Evolutionary conservation across 2,329 filamentous ascomycete species (phyloP).

Genomic region (Fusarium annulatum): DNA sequence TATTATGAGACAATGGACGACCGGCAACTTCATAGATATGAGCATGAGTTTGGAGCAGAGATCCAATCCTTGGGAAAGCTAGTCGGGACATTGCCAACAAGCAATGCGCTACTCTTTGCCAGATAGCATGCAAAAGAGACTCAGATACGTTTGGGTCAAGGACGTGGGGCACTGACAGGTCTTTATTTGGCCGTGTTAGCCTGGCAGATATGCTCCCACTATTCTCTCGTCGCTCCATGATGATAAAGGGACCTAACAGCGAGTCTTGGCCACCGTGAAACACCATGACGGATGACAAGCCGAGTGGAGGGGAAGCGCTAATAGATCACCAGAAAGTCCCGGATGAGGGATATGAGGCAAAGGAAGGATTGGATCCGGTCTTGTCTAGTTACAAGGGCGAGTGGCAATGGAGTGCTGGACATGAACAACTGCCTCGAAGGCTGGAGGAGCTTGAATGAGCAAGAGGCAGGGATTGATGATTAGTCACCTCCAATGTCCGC

Average conservation of each 20-base stretch:
- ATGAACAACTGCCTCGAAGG: too few species aligned
- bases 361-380: too few species aligned
- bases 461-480: too few species aligned
- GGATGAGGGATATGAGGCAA: too few species aligned
- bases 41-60: too few species aligned
- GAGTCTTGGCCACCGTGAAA: conserved; percentile 18
- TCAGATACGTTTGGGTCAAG: conserved; percentile 44
- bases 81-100: conserved; percentile 52
- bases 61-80: conserved; percentile 54
- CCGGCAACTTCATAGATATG: background rate
- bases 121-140: conserved; percentile 46
- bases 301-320: too few species aligned
- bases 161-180: background rate
- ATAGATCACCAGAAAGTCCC: too few species aligned
- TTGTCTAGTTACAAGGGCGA: too few species aligned
- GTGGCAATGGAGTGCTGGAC: too few species aligned
- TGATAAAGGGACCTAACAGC: conserved; percentile 43
- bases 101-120: conserved; percentile 52
- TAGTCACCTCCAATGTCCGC: too few species aligned
- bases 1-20: conserved; percentile 45
- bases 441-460: too few species aligned
- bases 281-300: too few species aligned
- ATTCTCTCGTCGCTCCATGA: conserved; percentile 44
- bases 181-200: background rate
- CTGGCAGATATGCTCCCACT: conserved; percentile 37